phyloP scores from a whole-genome alignment of 164 flowering plant genomes.

The Stephania japonica region DNA sequence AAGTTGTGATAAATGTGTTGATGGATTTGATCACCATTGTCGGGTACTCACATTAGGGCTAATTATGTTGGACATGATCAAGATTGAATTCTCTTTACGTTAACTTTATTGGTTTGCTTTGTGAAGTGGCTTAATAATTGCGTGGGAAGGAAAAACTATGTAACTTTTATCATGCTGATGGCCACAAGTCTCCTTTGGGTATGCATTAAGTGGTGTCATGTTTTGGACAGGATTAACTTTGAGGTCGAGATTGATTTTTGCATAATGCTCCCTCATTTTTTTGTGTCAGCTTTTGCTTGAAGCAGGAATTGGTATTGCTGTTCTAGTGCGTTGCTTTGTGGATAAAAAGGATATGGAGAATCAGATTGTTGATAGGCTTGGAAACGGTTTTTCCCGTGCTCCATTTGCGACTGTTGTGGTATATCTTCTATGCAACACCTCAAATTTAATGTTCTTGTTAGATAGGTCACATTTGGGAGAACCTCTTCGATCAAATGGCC shows the following conservation, averaged over 20 bases:
- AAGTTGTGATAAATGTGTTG: constrained; percentile 98
- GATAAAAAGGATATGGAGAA: constrained; percentile 62
- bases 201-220: constrained; percentile 21
- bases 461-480: neutral
- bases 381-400: constrained; percentile 88
- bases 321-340: constrained; percentile 82
- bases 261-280: neutral
- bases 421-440: constrained; percentile 17
- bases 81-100: neutral
- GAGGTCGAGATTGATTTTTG: neutral
- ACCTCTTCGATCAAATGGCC: neutral
- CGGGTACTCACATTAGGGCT: constrained; percentile 44
- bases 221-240: neutral
- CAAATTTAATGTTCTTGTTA: neutral
- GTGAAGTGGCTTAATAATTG: constrained; percentile 98
- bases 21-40: constrained; percentile 98
- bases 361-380: constrained; percentile 78
- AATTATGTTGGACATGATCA: neutral
- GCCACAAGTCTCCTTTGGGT: constrained; percentile 90
- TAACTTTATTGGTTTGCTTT: constrained; percentile 9
- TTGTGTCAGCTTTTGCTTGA: constrained; percentile 65
- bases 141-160: constrained; percentile 85
- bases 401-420: constrained; percentile 96
- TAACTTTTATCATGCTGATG: constrained; percentile 83
- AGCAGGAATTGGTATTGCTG: constrained; percentile 88